Evolutionary conservation across 192 early-diverging fungal genomes (phyloP), one percentile per base, ranked within the genome.

Genomic region (Rhizophlyctis rosea): DNA sequence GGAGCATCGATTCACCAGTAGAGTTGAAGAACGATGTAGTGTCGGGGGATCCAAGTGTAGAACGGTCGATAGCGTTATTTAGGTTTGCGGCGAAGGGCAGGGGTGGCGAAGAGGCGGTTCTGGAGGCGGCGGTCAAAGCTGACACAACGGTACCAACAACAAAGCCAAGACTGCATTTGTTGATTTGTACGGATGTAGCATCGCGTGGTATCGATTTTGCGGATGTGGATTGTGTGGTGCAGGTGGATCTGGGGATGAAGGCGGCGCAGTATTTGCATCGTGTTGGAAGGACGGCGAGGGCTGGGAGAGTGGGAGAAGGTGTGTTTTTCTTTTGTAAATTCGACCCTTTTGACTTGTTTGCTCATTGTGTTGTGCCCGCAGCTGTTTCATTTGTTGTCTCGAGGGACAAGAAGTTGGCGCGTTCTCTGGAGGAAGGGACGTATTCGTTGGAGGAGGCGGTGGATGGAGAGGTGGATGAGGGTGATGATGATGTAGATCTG

Each of bases 211-310:
- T 96, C 67, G 93, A 98, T 73, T 76, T 98, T 21, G 86, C 89
- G 25, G 72, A 77, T 48, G 89, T 98, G 4, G 76, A 81, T 13
- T 72, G 75, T 3, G 93, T 97, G 4, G 81, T 98, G 50, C 90
- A 90, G 65, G 92, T 94, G 73, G 95, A 98, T 61, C 80, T 87
- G 31, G 91, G 94, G 18, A 67, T 78, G 9, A 84, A 90, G 34
- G 87, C 91, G 81, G 82, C 86, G 60, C 86, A 87, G 69, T 98
- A 96, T 62, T 83, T 94, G n/a, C 95, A 98, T 62, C 85, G 95
- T 57, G 89, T 94, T 0, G 95, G 95, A 3, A 81, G 95, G 59
- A 93, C 92, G 2, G 94, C 91, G 18, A 81, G 94, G 53, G 90
- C 90, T 9, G 92, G 92, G 21, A 80, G 88, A 24, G 67, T 79